Evolutionary conservation across 768 basidiomycete species (phyloP).

Genomic region (Mycena rebaudengoi): DNA sequence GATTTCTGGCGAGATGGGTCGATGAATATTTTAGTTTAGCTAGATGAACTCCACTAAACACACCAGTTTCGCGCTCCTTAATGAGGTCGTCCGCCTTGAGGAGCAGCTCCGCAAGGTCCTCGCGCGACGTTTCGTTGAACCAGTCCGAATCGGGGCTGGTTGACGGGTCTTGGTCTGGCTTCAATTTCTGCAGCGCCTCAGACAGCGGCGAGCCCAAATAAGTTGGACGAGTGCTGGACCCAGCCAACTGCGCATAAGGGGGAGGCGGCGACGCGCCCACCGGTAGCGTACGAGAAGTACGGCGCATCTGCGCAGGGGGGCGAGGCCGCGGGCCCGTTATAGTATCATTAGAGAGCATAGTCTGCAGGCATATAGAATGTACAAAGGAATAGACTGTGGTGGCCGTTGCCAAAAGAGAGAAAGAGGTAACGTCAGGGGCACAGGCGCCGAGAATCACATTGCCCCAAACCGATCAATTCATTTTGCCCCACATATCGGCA

Average conservation of each 20-base stretch:
- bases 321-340: slow-evolving; percentile 72
- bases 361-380: slow-evolving; percentile 9
- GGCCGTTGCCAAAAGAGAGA: no score
- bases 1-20: slow-evolving; percentile 56
- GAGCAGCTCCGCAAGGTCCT: slow-evolving; percentile 75
- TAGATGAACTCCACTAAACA: slow-evolving; percentile 29
- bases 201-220: slow-evolving; percentile 37
- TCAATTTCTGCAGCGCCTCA: slow-evolving; percentile 36
- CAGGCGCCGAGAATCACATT: no score
- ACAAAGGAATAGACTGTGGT: not conserved
- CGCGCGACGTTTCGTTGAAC: slow-evolving; percentile 73
- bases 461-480: no score
- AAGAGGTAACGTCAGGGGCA: no score
- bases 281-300: slow-evolving; percentile 45
- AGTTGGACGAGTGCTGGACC: not conserved
- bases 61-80: slow-evolving; percentile 79
- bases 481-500: no score
- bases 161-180: slow-evolving; percentile 29
- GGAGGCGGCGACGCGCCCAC: slow-evolving; percentile 46
- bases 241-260: slow-evolving; percentile 53
- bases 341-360: slow-evolving; percentile 46
- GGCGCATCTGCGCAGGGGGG: slow-evolving; percentile 74
- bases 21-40: not conserved
- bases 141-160: slow-evolving; percentile 42
- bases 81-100: slow-evolving; percentile 80